phyloP scores from a whole-genome alignment of 768 basidiomycete species.

The Rhodotorula diobovata region DNA sequence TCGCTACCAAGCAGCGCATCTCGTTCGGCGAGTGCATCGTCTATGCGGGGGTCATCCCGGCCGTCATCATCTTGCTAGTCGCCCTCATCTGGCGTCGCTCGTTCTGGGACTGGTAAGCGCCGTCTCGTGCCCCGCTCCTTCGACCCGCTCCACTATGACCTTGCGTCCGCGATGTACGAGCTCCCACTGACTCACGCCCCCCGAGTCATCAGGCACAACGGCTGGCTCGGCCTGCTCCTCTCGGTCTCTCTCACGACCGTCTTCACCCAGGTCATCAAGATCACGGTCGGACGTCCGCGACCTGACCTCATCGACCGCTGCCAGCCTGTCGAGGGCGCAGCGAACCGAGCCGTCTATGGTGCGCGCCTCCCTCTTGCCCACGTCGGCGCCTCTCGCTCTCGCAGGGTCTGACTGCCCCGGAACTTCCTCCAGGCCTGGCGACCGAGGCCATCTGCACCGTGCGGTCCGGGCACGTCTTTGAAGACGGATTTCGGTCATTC shows the following conservation, averaged over 20 bases:
- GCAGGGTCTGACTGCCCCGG: no score
- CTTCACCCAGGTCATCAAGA: conserved; percentile 56
- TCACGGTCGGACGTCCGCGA: conserved; percentile 74
- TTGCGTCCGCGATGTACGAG: no score
- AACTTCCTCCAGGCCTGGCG: conserved; percentile 61
- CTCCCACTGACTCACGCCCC: no score
- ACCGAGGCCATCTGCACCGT: conserved; percentile 67
- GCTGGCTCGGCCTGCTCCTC: conserved; percentile 61
- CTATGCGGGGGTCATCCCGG: conserved; percentile 55
- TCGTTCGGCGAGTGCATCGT: conserved; percentile 14
- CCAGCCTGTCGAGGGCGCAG: conserved; percentile 51
- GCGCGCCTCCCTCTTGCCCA: no score
- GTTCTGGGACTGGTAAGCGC: conserved; percentile 89
- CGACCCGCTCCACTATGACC: no score
- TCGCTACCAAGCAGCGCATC: conserved; percentile 21
- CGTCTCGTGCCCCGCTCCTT: no score
- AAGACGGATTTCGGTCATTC: conserved; percentile 36
- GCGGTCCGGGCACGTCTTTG: conserved; percentile 1
- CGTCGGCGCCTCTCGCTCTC: no score
- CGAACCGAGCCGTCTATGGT: conserved; percentile 60
- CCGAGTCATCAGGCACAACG: no score
- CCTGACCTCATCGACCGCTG: conserved; percentile 53
- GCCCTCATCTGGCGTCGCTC: conserved; percentile 70
- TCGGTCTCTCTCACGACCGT: conserved; percentile 75
- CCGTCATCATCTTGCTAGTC: conserved; percentile 64